Evolutionary conservation across 768 basidiomycete species (phyloP).

Genomic region (Rhodotorula diobovata): DNA sequence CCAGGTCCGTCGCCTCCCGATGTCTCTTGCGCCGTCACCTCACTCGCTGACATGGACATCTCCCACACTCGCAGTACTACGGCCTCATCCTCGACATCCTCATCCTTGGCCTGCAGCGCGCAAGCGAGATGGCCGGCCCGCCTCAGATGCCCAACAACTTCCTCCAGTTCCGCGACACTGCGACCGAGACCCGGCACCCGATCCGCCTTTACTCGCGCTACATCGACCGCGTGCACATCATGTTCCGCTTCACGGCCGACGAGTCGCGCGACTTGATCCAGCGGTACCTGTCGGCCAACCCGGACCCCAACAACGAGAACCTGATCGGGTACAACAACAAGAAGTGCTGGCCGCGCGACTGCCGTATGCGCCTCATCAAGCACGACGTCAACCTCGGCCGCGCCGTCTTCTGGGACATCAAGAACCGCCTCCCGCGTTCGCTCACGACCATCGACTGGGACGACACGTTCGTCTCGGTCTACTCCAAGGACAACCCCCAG

Average conservation of each 20-base stretch:
- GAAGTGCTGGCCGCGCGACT: slow-evolving; percentile 98
- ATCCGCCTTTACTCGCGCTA: slow-evolving; percentile 96
- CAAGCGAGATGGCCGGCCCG: slow-evolving; percentile 98
- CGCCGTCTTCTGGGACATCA: slow-evolving; percentile 99
- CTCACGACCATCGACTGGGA: slow-evolving; percentile 99
- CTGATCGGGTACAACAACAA: slow-evolving; percentile 99
- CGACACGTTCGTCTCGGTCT: slow-evolving; percentile 61
- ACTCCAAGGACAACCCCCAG: slow-evolving; percentile 95
- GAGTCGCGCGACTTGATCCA: slow-evolving; percentile 97
- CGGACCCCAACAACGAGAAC: slow-evolving; percentile 67
- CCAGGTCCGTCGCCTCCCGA: slow-evolving; percentile 53
- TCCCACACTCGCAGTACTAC: slow-evolving; percentile 47
- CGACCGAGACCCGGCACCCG: slow-evolving; percentile 95
- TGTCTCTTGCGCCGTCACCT: slow-evolving; percentile 49
- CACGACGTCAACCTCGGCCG: slow-evolving; percentile 98
- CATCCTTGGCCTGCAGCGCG: slow-evolving; percentile 93
- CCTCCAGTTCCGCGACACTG: slow-evolving; percentile 89
- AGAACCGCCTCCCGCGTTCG: slow-evolving; percentile 89
- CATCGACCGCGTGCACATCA: slow-evolving; percentile 86
- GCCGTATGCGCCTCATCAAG: slow-evolving; percentile 97
- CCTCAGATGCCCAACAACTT: slow-evolving; percentile 98
- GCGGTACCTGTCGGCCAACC: slow-evolving; percentile 92
- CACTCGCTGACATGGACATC: neutral
- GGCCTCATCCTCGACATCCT: slow-evolving; percentile 91
- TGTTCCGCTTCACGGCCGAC: slow-evolving; percentile 96